Conservation (phyloP, 257 asterid genomes). For the Nemophila menziesii region DNA sequence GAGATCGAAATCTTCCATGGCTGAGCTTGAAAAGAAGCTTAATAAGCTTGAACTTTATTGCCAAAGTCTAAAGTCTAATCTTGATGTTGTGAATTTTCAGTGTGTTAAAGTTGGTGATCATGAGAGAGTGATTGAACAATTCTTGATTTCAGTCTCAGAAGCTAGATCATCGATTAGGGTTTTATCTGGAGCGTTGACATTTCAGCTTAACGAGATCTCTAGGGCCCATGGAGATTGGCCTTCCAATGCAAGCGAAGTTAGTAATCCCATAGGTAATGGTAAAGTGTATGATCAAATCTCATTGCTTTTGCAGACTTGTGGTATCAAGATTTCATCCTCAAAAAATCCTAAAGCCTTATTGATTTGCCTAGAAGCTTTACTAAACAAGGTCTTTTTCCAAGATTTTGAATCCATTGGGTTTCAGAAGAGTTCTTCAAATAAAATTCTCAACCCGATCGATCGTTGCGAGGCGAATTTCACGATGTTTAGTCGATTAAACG, state of each 20-base stretch:
- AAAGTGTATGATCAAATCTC: constrained; percentile 64
- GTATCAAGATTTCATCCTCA: constrained; percentile 48
- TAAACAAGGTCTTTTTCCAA: constrained; percentile 53
- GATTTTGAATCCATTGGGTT: constrained; percentile 66
- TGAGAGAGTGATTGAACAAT: constrained; percentile 44
- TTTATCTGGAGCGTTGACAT: constrained; percentile 43
- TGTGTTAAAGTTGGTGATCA: constrained; percentile 32
- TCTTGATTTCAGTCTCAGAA: constrained; percentile 60
- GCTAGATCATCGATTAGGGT: constrained; percentile 54
- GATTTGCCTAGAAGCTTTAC: constrained; percentile 61
- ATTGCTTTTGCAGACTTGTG: constrained; percentile 55
- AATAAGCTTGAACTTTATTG: constrained; percentile 4
- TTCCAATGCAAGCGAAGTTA: too few species aligned
- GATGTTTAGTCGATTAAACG: constrained; percentile 38
- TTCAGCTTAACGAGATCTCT: constrained; percentile 44
- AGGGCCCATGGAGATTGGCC: too few species aligned
- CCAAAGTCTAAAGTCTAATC: constrained; percentile 1
- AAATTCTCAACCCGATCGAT: constrained; percentile 65
- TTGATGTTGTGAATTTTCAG: constrained; percentile 15
- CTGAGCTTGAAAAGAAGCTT: constrained; percentile 82
- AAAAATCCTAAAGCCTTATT: constrained; percentile 52
- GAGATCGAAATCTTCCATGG: constrained; percentile 57
- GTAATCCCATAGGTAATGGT: neutral
- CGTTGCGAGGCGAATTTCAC: constrained; percentile 67
- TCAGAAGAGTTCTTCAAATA: constrained; percentile 30